Evolutionary conservation across 2,329 filamentous ascomycete species (phyloP).

Genomic region (Sporothrix humicola): DNA sequence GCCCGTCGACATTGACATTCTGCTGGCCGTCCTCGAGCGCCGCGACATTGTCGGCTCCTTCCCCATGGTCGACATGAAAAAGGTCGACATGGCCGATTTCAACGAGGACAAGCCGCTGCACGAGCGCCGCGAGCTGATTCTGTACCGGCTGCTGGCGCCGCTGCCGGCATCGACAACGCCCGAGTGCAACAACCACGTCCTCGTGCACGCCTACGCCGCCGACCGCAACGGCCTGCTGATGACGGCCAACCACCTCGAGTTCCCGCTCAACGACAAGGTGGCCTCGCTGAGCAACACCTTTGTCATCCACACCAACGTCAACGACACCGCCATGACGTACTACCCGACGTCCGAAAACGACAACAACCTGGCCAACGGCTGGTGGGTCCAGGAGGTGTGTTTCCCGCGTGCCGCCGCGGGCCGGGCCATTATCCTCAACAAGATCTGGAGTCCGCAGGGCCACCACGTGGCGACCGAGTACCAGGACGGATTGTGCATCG

Average conservation of each 20-base stretch:
- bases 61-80: constrained; percentile 59
- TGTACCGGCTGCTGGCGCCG: constrained; percentile 56
- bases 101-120: constrained; percentile 52
- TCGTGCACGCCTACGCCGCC: constrained; percentile 57
- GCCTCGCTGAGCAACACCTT: constrained; percentile 59
- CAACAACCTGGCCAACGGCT: constrained; percentile 43
- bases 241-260: constrained; percentile 56
- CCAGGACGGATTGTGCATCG: constrained; percentile 57
- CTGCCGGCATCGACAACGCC: constrained; percentile 44
- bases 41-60: constrained; percentile 51
- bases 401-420: constrained; percentile 57
- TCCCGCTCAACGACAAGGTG: constrained; percentile 50
- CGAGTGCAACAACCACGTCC: constrained; percentile 53
- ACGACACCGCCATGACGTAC: constrained; percentile 54
- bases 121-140: constrained; percentile 55
- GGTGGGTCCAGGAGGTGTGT: constrained; percentile 61
- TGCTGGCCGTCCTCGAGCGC: constrained; percentile 48
- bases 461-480: constrained; percentile 61
- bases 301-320: constrained; percentile 57
- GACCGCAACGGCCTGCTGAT: constrained; percentile 62
- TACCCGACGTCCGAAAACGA: constrained; percentile 23
- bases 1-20: constrained; percentile 52
- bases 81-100: constrained; percentile 57
- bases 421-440: constrained; percentile 54
- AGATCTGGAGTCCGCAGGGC: constrained; percentile 60